Evolutionary conservation across 768 basidiomycete species (phyloP).

Genomic region (Hydnomerulius pinastri): DNA sequence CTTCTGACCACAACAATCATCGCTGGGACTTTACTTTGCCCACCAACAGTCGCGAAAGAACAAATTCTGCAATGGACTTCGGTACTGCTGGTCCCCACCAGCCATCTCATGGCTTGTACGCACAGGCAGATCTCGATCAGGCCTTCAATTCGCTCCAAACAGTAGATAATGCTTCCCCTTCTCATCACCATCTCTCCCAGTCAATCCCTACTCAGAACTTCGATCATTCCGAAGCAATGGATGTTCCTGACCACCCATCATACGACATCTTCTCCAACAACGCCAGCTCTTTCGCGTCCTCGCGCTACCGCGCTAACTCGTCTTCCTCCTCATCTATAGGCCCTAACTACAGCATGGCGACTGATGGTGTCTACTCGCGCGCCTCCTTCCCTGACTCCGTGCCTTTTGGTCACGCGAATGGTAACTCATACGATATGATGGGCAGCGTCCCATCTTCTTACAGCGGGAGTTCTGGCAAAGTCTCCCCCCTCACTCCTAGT

Average conservation of each 20-base stretch:
- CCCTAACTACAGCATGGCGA: slow-evolving; percentile 53
- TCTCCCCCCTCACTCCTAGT: slow-evolving; percentile 71
- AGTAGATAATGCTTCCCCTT: slow-evolving; percentile 37
- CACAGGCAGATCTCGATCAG: slow-evolving; percentile 58
- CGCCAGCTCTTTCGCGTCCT: slow-evolving; percentile 47
- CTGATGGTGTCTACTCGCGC: slow-evolving; percentile 61
- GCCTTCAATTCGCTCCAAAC: slow-evolving; percentile 50
- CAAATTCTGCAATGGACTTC: slow-evolving; percentile 58
- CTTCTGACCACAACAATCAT: slow-evolving; percentile 34
- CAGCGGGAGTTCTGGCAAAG: slow-evolving; percentile 63
- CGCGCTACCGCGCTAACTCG: slow-evolving; percentile 71
- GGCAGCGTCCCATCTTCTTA: slow-evolving; percentile 63
- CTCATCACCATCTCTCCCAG: slow-evolving; percentile 37
- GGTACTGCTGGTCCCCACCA: slow-evolving; percentile 37
- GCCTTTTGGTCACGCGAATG: slow-evolving; percentile 53
- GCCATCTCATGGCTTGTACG: slow-evolving; percentile 44
- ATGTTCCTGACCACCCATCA: slow-evolving; percentile 53
- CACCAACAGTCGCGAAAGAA: slow-evolving; percentile 48
- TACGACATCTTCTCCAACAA: slow-evolving; percentile 68
- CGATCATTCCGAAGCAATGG: slow-evolving; percentile 57
- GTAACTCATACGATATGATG: slow-evolving; percentile 66
- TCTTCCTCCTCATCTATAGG: slow-evolving; percentile 71
- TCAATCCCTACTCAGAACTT: slow-evolving; percentile 43
- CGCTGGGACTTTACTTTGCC: slow-evolving; percentile 51
- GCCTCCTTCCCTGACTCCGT: slow-evolving; percentile 61